Evolutionary conservation across 495 filamentous ascomycete genomes (phyloP).

Genomic region (Aspergillus bridgeri): DNA sequence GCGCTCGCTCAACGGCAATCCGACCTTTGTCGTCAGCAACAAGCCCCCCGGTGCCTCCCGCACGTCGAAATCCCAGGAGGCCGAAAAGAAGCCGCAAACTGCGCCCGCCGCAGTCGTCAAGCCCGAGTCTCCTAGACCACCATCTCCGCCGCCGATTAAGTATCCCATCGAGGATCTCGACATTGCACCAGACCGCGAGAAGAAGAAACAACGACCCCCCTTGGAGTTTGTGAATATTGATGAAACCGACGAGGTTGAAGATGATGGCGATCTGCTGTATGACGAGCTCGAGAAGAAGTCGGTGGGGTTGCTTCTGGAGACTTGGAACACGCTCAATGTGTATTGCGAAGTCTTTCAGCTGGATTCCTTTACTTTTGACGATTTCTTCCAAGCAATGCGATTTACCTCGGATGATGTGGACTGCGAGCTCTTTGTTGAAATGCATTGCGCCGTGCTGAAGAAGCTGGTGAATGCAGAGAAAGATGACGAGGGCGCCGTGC

Average conservation of each 20-base stretch:
- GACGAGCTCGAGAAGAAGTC: constrained; percentile 73
- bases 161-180: constrained; percentile 96
- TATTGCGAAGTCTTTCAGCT: constrained; percentile 90
- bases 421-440: constrained; percentile 85
- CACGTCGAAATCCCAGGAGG: constrained; percentile 38
- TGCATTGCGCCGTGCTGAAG: constrained; percentile 89
- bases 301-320: constrained; percentile 76
- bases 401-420: constrained; percentile 72
- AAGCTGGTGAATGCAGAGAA: constrained; percentile 72
- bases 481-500: constrained; percentile 69
- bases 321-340: constrained; percentile 94
- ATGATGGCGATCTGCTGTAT: constrained; percentile 35
- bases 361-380: constrained; percentile 97
- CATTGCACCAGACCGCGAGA: constrained; percentile 55
- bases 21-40: constrained; percentile 36
- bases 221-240: constrained; percentile 74
- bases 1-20: constrained; percentile 49
- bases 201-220: constrained; percentile 59
- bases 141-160: constrained; percentile 76
- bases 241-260: constrained; percentile 37
- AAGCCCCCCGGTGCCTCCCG: constrained; percentile 29
- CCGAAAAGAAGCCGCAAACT: constrained; percentile 32
- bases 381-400: constrained; percentile 85
- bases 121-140: constrained; percentile 42
- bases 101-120: constrained; percentile 35